phyloP scores from a whole-genome alignment of 441 rosid genomes.

The Capsella rubella region DNA sequence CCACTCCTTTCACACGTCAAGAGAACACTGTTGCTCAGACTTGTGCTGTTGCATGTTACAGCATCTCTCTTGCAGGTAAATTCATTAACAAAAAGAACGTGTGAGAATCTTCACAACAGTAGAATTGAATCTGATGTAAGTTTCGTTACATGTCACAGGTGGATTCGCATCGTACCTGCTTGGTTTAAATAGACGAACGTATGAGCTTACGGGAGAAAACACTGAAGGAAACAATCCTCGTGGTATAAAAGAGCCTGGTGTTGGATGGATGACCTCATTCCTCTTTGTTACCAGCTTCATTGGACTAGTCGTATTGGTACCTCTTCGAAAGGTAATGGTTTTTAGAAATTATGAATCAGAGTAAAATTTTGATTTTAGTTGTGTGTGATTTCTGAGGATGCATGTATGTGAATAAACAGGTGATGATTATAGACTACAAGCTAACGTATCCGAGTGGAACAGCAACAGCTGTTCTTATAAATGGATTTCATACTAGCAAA shows the following conservation, averaged over 20 bases:
- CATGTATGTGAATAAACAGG: conserved; percentile 48
- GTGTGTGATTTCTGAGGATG: background rate
- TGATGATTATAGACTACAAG: conserved; percentile 86
- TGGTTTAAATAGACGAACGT: conserved; percentile 79
- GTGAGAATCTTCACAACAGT: too few relatives aligned
- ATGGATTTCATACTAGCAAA: conserved; percentile 89
- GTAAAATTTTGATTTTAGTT: background rate
- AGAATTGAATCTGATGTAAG: background rate
- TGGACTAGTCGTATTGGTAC: conserved; percentile 84
- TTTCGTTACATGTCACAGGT: conserved; percentile 52
- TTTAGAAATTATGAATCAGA: background rate
- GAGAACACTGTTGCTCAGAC: conserved; percentile 92
- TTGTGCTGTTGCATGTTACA: conserved; percentile 91
- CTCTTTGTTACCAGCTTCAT: conserved; percentile 82
- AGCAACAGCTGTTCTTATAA: conserved; percentile 93
- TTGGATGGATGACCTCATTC: conserved; percentile 92
- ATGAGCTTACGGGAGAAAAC: conserved; percentile 64
- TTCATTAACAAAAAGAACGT: too few relatives aligned
- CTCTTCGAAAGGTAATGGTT: conserved; percentile 76
- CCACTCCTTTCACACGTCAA: conserved; percentile 82
- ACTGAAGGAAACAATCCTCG: conserved; percentile 67
- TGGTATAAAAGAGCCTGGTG: conserved; percentile 80
- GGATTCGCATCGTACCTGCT: conserved; percentile 92
- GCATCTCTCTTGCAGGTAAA: conserved; percentile 81
- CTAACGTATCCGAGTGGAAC: conserved; percentile 93